These are phyloP conservation scores for Camellia oleifera DNA, from an alignment of 179 eudicot genomes.

Conservation along the genomic window DNA sequence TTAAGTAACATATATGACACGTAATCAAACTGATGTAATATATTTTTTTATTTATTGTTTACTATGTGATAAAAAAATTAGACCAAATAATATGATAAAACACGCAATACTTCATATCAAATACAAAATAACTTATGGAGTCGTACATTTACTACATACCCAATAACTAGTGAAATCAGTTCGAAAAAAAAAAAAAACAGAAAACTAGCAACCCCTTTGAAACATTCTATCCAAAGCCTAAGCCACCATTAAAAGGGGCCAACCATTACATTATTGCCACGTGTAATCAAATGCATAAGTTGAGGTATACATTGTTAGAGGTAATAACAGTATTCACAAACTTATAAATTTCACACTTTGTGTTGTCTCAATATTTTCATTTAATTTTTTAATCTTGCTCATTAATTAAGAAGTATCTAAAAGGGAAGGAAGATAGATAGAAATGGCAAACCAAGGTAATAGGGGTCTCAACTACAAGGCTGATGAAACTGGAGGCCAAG, in stretches of 20 bases:
- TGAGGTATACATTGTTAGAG: neutral
- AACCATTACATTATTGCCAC: conserved; percentile 5
- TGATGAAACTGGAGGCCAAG: no score
- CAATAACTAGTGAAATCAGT: no score
- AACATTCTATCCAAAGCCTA: neutral
- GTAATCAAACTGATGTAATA: no score
- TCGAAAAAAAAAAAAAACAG: no score
- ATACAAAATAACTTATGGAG: no score
- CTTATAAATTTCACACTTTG: conserved; percentile 1
- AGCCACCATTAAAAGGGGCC: conserved; percentile 10
- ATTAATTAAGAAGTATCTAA: neutral
- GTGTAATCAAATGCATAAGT: conserved; percentile 4
- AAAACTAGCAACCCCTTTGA: neutral
- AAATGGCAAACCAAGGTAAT: neutral
- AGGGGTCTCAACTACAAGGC: no score
- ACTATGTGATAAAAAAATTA: no score
- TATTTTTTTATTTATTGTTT: no score
- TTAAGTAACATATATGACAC: no score
- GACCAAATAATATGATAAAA: no score
- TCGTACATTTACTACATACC: no score
- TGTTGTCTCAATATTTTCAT: neutral
- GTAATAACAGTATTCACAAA: neutral
- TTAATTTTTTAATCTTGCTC: neutral
- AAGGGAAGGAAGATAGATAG: neutral
- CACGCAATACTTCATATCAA: no score